Base-by-base conservation (phyloP, 805 yeast genomes). In the Spathaspora passalidarum region DNA sequence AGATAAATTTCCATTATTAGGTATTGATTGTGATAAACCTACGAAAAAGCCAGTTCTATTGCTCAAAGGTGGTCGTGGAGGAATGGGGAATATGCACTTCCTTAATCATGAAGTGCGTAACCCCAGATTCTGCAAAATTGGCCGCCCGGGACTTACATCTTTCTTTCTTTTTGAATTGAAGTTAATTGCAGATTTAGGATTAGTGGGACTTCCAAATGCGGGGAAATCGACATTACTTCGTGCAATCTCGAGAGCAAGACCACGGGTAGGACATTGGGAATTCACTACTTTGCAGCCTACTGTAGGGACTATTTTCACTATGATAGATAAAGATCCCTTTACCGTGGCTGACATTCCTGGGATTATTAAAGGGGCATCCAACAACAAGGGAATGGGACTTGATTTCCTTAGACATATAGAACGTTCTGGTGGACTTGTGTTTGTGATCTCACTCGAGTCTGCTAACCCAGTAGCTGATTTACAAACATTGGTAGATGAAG, bases 311-410 rank as follows among this genome's bases (percentile, higher is more conserved):
- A 86, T 94, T 11, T 74, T 76, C 39, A 63, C 82, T 17, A 78
- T 84, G 1, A 76, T 84, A 2, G 87, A 82, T 52, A 75, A 76
- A 48, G 80, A 79, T 3, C 77, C 86, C 4, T 91, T 92, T 61
- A 88, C 97, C 0, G 97, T 94, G 1, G 98, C 98, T 1, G 99
- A 94, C 68, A 94, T 94, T 47, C 99, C 99, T 0, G 99, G 99
- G 5, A 86, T 94, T 38, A 86, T 94, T 49, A 77, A 82, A 62
- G 97, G 96, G 5, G 98, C 99, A 0, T 77, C 82, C 6, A 69
- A 81, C 40, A 87, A 91, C 59, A 84, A 78, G 60, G 99, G 99
- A 1, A 84, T 94, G 87, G 99, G 99, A 0, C 72, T 89, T 41
- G 97, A 90, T 51, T 94, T 94, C 63, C 68, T 94, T 51, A 76